Percentiles rank a stretch among this genome's conserved stretches.
These are phyloP conservation scores for Fonsecaea pugnacius DNA, from an alignment of 2,329 filamentous ascomycete genomes.

Conservation along the genomic window DNA sequence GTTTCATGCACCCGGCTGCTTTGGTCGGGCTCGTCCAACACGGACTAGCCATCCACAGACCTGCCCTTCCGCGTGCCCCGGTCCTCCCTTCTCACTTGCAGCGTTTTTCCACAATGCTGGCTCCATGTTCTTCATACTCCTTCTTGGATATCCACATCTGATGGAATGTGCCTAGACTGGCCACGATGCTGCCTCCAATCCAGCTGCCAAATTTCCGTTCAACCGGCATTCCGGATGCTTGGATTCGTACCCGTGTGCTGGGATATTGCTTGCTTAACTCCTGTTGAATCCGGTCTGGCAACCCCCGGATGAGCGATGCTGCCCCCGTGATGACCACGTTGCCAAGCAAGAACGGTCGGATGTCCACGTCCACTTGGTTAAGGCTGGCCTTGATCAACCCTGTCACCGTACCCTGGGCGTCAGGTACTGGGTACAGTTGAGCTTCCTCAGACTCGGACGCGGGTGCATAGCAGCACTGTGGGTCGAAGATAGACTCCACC, in stretches of 20 bases:
- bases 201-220: constrained; percentile 92
- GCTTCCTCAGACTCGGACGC: constrained; percentile 45
- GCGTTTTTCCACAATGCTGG: constrained; percentile 88
- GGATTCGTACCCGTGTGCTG: constrained; percentile 82
- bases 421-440: constrained; percentile 54
- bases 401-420: constrained; percentile 78
- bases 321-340: constrained; percentile 95
- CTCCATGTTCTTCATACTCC: constrained; percentile 95
- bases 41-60: background rate
- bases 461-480: constrained; percentile 69
- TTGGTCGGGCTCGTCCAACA: background rate
- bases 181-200: constrained; percentile 95
- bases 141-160: constrained; percentile 99
- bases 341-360: constrained; percentile 77
- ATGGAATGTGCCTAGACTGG: constrained; percentile 94
- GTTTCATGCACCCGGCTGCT: constrained; percentile 7
- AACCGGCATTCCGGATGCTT: constrained; percentile 80
- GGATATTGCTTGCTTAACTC: constrained; percentile 84
- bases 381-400: constrained; percentile 79
- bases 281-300: constrained; percentile 85
- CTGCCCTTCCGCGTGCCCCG: background rate
- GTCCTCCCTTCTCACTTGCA: constrained; percentile 71
- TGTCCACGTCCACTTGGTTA: constrained; percentile 81
- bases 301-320: constrained; percentile 82
- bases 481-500: constrained; percentile 89